Evolutionary conservation across 1,284 basidiomycete species (phyloP), one percentile per base, ranked within the genome.

Genomic region (Hypsizygus ulmarius): DNA sequence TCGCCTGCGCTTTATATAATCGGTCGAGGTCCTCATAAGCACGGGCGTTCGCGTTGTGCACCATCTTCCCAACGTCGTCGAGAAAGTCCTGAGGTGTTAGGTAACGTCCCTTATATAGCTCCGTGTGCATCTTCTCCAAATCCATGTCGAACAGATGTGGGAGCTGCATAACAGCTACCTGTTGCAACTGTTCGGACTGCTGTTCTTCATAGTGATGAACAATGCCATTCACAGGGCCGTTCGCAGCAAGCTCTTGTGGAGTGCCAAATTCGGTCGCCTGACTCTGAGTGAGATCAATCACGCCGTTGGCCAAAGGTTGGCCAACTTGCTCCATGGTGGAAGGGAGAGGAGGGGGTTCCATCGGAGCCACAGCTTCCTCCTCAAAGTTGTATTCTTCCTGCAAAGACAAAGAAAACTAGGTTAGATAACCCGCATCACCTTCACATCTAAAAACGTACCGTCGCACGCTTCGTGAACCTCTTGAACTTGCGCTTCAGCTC

Each of bases 401-500:
- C n/a, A 50, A 38, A 16, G 21, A 37, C 25, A 16, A 15, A 46
- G 44, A 16, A 38, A 38, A 34, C 16, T 7, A 49, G 43, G 10
- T 43, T 30, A 39, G 45, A 14, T 5, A 29, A n/a, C n/a, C 28
- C 7, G 29, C 36, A 30, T 35, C 30, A 11, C 51, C 47, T 29
- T 40, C 39, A 37, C 28, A 29, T 43, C 42, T 38, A 27, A 32
- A 25, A 29, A 75, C 83, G 62, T 58, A 93, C 93, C 62, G 78
- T 81, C 36, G 92, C 89, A 35, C 81, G 74, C 64, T 93, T 90
- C 0, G 84, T 90, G 62, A 97, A 96, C 56, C 90, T 79, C 72
- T 93, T 93, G 69, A 90, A 96, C 70, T 96, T 95, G 64, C 93
- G 83, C 71, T 93, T 93, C 56, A 99, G 72, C 65, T 98, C 94